Percentiles rank a stretch among this genome's conserved stretches.
Conservation (phyloP, 768 basidiomycete species). For the Fibroporia radiculosa region DNA sequence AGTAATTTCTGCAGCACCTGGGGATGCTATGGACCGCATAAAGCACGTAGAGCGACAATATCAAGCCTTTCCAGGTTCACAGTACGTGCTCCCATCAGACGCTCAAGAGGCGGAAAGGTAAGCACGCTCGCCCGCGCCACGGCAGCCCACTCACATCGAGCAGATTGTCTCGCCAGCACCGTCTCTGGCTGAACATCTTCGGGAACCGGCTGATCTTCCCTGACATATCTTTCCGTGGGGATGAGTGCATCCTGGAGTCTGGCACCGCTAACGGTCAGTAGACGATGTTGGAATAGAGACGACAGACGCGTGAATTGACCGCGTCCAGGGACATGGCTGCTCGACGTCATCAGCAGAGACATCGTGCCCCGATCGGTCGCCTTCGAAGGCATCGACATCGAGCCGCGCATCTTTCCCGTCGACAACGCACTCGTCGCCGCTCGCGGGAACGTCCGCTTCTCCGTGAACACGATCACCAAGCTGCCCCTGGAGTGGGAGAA, state of each 20-base stretch:
- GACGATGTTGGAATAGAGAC: no score
- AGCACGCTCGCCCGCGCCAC: not conserved
- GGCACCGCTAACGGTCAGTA: no score
- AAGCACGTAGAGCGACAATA: no score
- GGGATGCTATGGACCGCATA: no score
- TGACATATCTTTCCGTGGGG: no score
- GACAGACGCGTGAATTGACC: no score
- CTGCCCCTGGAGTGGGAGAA: constrained; percentile 24
- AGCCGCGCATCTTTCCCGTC: constrained; percentile 9
- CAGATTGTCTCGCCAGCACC: constrained; percentile 3
- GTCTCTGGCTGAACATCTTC: not conserved
- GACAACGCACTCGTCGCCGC: not conserved
- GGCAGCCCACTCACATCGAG: not conserved
- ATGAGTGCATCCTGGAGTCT: no score
- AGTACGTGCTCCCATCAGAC: constrained; percentile 3
- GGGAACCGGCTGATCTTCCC: constrained; percentile 2
- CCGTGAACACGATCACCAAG: constrained; percentile 15
- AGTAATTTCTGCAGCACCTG: no score
- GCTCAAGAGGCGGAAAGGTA: constrained; percentile 2
- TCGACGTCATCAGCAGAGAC: constrained; percentile 7
- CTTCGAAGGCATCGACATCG: constrained; percentile 11
- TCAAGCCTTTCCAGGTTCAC: constrained; percentile 1
- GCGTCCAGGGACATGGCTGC: constrained; percentile 11
- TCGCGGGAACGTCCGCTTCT: constrained; percentile 9
- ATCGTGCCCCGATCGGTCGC: constrained; percentile 3